Evolutionary conservation across 306 rosid species (phyloP).

Genomic region (Quercus robur): DNA sequence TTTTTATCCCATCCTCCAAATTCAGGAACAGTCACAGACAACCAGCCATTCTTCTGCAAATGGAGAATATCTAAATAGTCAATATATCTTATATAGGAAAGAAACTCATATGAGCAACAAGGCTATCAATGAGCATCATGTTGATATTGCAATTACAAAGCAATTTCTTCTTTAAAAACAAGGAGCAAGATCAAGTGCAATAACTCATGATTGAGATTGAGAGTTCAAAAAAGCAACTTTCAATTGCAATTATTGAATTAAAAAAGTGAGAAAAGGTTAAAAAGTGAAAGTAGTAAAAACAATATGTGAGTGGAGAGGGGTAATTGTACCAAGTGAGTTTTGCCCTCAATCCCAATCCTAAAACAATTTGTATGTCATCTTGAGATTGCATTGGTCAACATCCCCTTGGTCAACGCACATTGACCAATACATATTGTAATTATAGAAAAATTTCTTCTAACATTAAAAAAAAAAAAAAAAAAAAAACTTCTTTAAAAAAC

Average conservation of each 20-base stretch:
- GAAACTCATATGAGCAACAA: background rate
- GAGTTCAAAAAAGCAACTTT: no score
- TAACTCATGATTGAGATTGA: no score
- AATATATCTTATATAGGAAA: background rate
- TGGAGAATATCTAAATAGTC: background rate
- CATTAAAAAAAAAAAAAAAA: no score
- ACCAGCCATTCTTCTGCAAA: conserved; percentile 49
- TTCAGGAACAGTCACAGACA: conserved; percentile 78
- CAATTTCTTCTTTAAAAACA: background rate
- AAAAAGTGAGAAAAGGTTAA: no score
- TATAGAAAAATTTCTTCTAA: no score
- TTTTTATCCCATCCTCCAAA: conserved; percentile 88
- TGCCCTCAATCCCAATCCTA: no score
- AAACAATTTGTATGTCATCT: background rate
- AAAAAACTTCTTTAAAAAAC: no score
- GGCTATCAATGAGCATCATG: background rate
- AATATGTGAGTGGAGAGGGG: no score
- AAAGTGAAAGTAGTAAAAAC: no score
- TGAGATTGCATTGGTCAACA: conserved; percentile 33
- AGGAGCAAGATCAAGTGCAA: no score
- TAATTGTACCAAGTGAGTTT: no score
- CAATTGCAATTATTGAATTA: no score
- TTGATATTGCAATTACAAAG: background rate
- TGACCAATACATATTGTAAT: conserved; percentile 13
- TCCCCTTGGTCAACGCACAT: conserved; percentile 37